A percentile compares a stretch with the other conserved stretches of the same genome.
Conservation (phyloP, 495 filamentous ascomycete species). For the Parathielavia appendiculata region DNA sequence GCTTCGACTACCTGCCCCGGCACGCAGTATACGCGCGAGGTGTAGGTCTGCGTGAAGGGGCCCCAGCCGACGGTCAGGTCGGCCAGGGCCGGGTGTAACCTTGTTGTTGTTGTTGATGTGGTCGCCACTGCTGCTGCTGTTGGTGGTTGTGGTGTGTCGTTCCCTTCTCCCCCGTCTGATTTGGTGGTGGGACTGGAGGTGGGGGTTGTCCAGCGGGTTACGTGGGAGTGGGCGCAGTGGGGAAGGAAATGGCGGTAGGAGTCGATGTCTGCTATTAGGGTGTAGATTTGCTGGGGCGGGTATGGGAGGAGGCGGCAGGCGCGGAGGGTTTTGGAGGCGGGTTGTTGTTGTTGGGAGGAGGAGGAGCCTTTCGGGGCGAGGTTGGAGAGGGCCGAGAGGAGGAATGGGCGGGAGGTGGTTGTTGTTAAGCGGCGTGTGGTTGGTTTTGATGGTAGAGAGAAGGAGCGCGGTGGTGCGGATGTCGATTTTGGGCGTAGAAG, state of each 20-base stretch:
- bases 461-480: neutral
- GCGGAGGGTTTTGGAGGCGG: conserved; percentile 48
- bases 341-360: neutral
- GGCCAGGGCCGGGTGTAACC: conserved; percentile 61
- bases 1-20: conserved; percentile 66
- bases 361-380: neutral
- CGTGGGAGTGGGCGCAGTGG: conserved; percentile 66
- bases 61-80: conserved; percentile 82
- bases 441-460: neutral
- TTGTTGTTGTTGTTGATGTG: conserved; percentile 13
- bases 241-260: conserved; percentile 80
- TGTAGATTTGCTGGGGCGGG: conserved; percentile 63
- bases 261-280: conserved; percentile 75
- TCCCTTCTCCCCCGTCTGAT: neutral
- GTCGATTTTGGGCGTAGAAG: neutral
- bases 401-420: conserved; percentile 13
- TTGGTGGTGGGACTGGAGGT: conserved; percentile 21
- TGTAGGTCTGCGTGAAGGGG: conserved; percentile 74
- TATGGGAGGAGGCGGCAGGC: conserved; percentile 79
- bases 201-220: conserved; percentile 55
- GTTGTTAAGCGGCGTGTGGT: neutral
- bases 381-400: conserved; percentile 19
- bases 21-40: conserved; percentile 67
- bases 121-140: conserved; percentile 15
- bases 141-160: neutral